These are phyloP conservation scores for Verticillium dahliae DNA, from an alignment of 2,329 filamentous ascomycete genomes.

Conservation along the genomic window DNA sequence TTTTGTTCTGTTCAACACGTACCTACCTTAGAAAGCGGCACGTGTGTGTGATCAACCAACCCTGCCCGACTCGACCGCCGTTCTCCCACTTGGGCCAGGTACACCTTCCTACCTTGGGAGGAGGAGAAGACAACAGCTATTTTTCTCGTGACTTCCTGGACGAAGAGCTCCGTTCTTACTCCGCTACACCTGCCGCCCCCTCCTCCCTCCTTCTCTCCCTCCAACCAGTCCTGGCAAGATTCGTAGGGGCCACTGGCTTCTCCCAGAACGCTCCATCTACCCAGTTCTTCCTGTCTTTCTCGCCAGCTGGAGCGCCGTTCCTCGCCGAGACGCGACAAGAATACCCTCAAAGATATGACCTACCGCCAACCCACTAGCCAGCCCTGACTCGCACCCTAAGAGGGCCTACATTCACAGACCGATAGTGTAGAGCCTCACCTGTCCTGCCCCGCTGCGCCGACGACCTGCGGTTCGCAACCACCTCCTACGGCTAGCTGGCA, in stretches of 20 bases:
- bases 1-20: too few species aligned
- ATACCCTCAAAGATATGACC: neutral
- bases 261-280: too few species aligned
- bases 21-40: too few species aligned
- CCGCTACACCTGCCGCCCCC: neutral
- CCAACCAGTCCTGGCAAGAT: too few species aligned
- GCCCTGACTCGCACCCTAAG: neutral
- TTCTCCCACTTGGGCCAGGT: too few species aligned
- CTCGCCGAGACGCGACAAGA: neutral
- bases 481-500: neutral
- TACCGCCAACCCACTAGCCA: neutral
- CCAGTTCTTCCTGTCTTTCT: neutral
- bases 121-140: neutral
- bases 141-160: neutral
- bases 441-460: neutral
- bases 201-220: neutral
- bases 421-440: neutral
- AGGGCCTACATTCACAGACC: neutral
- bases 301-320: neutral
- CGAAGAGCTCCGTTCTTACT: neutral
- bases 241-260: too few species aligned
- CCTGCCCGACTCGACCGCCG: too few species aligned
- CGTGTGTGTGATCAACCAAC: too few species aligned
- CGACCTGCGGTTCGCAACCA: neutral
- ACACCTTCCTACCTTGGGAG: neutral